Percentiles rank a stretch among this genome's conserved stretches.
Conservation (phyloP, 2,329 filamentous ascomycete genomes). For the Alternaria dauci region DNA sequence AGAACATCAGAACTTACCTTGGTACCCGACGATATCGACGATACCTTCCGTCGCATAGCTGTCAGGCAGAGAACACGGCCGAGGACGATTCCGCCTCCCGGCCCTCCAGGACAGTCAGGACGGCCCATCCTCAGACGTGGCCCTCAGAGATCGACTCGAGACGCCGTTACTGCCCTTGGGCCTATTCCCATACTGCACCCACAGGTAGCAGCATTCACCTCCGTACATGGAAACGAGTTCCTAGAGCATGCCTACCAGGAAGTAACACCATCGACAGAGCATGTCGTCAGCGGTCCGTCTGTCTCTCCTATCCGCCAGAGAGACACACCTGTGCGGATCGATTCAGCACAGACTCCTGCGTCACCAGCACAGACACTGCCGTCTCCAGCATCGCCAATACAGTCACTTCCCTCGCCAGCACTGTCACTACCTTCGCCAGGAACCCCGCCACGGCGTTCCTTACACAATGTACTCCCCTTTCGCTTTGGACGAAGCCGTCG, state of each 20-base stretch:
- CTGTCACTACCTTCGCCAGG: slow-evolving; percentile 2
- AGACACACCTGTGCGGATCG: neutral
- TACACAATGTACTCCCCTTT: slow-evolving; percentile 32
- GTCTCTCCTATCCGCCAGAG: slow-evolving; percentile 4
- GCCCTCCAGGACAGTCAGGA: slow-evolving; percentile 14
- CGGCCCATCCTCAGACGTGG: slow-evolving; percentile 40
- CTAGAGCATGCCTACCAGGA: slow-evolving; percentile 5
- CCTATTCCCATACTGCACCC: slow-evolving; percentile 38
- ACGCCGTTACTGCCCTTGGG: slow-evolving; percentile 38
- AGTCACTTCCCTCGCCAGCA: neutral
- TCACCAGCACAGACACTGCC: neutral
- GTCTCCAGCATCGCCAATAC: neutral
- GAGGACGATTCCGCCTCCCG: slow-evolving; percentile 10
- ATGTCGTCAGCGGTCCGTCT: slow-evolving; percentile 13
- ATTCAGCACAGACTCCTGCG: neutral
- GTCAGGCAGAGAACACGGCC: slow-evolving; percentile 28
- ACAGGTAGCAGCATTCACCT: slow-evolving; percentile 31
- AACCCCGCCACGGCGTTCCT: slow-evolving; percentile 7
- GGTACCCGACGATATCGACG: slow-evolving; percentile 49
- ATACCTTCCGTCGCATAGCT: slow-evolving; percentile 44
- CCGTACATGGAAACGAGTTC: slow-evolving; percentile 25
- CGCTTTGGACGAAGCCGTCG: slow-evolving; percentile 21
- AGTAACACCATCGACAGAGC: neutral
- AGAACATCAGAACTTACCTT: slow-evolving; percentile 48
- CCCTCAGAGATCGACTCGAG: slow-evolving; percentile 41